Percentiles rank a stretch among this genome's conserved stretches.
phyloP scores from a whole-genome alignment of 73 alveolate species.

The Blepharisma stoltei region DNA sequence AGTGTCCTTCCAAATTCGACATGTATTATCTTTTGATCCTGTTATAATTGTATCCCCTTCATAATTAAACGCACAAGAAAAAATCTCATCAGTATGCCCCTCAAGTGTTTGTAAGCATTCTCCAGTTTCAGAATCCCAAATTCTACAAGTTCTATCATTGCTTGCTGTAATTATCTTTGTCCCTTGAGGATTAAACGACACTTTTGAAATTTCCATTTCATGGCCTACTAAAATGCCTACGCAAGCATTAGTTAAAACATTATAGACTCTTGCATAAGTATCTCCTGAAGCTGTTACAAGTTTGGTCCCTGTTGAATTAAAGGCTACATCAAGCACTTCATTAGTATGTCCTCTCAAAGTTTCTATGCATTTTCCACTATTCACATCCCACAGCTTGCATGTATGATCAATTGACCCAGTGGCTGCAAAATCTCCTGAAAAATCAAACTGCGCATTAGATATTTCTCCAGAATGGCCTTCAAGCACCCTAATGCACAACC shows the following conservation, averaged over 20 bases:
- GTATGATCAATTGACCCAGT: conserved; percentile 95
- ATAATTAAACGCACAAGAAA: conserved; percentile 99
- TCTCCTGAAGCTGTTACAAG: conserved; percentile 99
- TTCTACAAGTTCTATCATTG: conserved; percentile 94
- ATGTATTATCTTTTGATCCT: conserved; percentile 92
- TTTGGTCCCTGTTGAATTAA: conserved; percentile 95
- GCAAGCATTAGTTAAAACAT: conserved; percentile 86
- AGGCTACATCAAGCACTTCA: conserved; percentile 93
- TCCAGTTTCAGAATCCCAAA: conserved; percentile 99
- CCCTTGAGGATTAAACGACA: conserved; percentile 97
- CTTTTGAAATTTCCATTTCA: conserved; percentile 93
- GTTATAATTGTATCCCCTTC: conserved; percentile 99
- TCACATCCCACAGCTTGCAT: conserved; percentile 98
- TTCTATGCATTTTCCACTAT: conserved; percentile 94
- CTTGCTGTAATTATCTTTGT: conserved; percentile 95
- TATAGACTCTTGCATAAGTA: conserved; percentile 90
- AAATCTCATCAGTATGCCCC: conserved; percentile 99
- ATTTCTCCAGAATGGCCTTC: conserved; percentile 92
- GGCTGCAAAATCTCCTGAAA: conserved; percentile 91
- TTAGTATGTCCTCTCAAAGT: conserved; percentile 89
- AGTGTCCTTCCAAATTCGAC: conserved; percentile 47
- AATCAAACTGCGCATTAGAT: conserved; percentile 95
- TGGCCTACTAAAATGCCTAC: conserved; percentile 88
- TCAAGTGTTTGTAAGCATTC: conserved; percentile 93
- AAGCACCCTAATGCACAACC: conserved; percentile 92